phyloP scores from a whole-genome alignment of 768 basidiomycete species.

The Kwoniella bestiolae region DNA sequence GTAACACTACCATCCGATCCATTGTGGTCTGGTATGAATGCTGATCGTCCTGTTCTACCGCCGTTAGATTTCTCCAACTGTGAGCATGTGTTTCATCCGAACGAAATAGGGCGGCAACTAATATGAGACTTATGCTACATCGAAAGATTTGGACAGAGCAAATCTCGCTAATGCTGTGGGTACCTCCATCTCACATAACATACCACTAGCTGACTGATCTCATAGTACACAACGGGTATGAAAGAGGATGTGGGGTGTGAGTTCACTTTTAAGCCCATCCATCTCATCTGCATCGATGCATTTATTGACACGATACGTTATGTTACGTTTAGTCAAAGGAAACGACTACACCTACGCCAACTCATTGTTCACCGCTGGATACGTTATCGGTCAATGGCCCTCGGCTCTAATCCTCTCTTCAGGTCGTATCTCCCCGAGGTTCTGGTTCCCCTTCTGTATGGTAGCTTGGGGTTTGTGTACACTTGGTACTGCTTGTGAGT shows the following conservation, averaged over 20 bases:
- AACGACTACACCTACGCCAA: constrained; percentile 34
- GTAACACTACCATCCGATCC: background rate
- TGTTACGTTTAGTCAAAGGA: constrained; percentile 25
- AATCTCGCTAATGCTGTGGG: constrained; percentile 41
- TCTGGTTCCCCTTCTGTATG: constrained; percentile 32
- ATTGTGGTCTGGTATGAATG: background rate
- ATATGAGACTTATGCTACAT: no score
- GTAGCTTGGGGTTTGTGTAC: constrained; percentile 33
- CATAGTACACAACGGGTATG: constrained; percentile 38
- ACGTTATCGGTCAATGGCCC: constrained; percentile 34
- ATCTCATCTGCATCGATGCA: background rate
- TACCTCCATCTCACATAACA: background rate
- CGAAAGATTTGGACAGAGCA: constrained; percentile 31
- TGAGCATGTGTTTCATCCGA: constrained; percentile 1
- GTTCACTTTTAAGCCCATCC: constrained; percentile 1
- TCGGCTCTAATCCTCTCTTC: constrained; percentile 35
- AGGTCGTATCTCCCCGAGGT: constrained; percentile 23
- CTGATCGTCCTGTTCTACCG: background rate
- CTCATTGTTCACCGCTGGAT: constrained; percentile 29
- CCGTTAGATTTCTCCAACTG: constrained; percentile 31
- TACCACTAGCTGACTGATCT: background rate
- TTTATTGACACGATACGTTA: background rate
- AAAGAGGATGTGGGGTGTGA: constrained; percentile 29
- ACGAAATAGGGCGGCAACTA: no score
- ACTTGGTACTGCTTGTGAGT: constrained; percentile 22